Conservation (phyloP, 1,139 yeast species). For the Pichia sp. region DNA sequence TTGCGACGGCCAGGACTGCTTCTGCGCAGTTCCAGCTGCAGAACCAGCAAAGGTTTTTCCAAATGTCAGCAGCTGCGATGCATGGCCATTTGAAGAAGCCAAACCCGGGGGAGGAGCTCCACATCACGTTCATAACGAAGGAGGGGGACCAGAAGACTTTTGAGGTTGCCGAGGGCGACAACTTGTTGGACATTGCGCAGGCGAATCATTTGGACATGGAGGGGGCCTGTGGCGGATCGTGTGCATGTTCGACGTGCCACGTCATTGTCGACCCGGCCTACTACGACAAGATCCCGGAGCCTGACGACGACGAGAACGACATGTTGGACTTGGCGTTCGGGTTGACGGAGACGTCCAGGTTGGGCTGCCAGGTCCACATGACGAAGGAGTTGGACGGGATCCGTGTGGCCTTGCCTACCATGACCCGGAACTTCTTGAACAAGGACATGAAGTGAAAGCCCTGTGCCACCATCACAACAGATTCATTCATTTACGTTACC, state of each 20-base stretch:
- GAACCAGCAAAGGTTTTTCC: slow-evolving; percentile 17
- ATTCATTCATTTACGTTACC: not conserved
- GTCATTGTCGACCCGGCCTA: slow-evolving; percentile 92
- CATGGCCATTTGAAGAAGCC: slow-evolving; percentile 92
- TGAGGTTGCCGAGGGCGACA: slow-evolving; percentile 92
- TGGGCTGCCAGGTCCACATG: slow-evolving; percentile 93
- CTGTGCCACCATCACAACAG: not conserved
- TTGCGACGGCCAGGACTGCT: not conserved
- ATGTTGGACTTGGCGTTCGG: slow-evolving; percentile 98
- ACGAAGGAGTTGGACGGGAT: slow-evolving; percentile 85
- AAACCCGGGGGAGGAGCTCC: slow-evolving; percentile 87
- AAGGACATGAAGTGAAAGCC: slow-evolving; percentile 17
- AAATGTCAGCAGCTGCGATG: slow-evolving; percentile 15
- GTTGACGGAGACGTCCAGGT: slow-evolving; percentile 88
- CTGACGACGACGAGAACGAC: slow-evolving; percentile 96
- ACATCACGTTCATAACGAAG: slow-evolving; percentile 85
- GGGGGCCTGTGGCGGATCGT: slow-evolving; percentile 97
- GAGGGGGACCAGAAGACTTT: slow-evolving; percentile 79
- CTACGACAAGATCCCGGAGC: slow-evolving; percentile 89
- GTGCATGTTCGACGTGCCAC: slow-evolving; percentile 98
- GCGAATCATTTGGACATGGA: slow-evolving; percentile 92
- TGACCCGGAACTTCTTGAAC: slow-evolving; percentile 85
- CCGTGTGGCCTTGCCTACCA: slow-evolving; percentile 94
- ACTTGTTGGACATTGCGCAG: slow-evolving; percentile 89
- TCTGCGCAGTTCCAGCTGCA: not conserved